Percentiles rank a stretch among this genome's conserved stretches.
phyloP scores from a whole-genome alignment of 208 protist genomes.

The Blechomonas ayalai region DNA sequence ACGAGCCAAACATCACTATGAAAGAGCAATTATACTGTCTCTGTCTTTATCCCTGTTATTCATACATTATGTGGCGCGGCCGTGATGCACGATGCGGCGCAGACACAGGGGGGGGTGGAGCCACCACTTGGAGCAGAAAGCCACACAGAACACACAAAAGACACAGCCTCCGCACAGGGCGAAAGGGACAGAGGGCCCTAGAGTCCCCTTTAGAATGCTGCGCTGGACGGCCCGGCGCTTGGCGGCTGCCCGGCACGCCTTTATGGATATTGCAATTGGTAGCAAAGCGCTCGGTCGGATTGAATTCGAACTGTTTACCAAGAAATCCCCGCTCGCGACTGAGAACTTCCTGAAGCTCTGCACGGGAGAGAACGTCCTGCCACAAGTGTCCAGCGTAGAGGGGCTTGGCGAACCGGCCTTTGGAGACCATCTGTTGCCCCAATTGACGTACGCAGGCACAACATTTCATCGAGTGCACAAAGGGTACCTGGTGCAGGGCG shows the following conservation, averaged over 20 bases:
- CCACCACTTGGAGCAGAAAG: too few species aligned
- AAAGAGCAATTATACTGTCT: too few species aligned
- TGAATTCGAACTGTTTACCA: slow-evolving; percentile 70
- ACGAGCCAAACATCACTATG: too few species aligned
- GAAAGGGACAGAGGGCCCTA: too few species aligned
- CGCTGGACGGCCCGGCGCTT: slow-evolving; percentile 9
- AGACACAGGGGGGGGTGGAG: too few species aligned
- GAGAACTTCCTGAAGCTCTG: slow-evolving; percentile 89
- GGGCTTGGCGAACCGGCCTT: slow-evolving; percentile 63
- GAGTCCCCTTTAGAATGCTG: slow-evolving; percentile 41
- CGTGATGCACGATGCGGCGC: too few species aligned
- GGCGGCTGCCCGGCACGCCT: slow-evolving; percentile 31
- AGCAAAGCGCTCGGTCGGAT: slow-evolving; percentile 39
- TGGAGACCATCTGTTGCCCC: slow-evolving; percentile 68
- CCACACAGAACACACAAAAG: too few species aligned
- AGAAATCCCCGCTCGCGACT: slow-evolving; percentile 60
- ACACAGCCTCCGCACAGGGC: too few species aligned
- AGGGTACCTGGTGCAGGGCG: slow-evolving; percentile 91
- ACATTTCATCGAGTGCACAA: slow-evolving; percentile 91
- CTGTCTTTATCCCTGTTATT: too few species aligned
- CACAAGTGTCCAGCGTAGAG: slow-evolving; percentile 35
- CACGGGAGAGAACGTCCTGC: slow-evolving; percentile 75
- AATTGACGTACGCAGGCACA: slow-evolving; percentile 86
- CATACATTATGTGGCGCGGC: too few species aligned
- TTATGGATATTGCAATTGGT: slow-evolving; percentile 78